Evolutionary conservation across 805 yeast genomes (phyloP).

Genomic region (Lachancea nothofagi): DNA sequence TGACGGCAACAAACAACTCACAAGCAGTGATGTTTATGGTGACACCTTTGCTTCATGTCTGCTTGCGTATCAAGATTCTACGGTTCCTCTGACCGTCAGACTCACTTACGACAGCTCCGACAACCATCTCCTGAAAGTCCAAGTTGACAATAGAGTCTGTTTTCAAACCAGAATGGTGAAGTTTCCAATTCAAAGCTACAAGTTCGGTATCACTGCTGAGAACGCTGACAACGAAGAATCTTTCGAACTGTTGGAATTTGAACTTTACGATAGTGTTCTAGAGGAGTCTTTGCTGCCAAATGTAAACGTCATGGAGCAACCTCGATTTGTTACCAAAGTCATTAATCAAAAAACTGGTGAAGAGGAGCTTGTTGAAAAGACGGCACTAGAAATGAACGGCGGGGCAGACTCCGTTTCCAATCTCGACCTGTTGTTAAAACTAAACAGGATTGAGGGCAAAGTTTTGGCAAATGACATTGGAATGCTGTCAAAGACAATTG

Average conservation of each 20-base stretch:
- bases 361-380: slow-evolving; percentile 29
- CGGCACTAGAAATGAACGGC: slow-evolving; percentile 18
- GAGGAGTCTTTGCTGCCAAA: slow-evolving; percentile 56
- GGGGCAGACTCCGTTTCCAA: slow-evolving; percentile 21
- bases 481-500: slow-evolving; percentile 22
- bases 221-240: slow-evolving; percentile 44
- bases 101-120: slow-evolving; percentile 46
- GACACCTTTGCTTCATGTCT: slow-evolving; percentile 49
- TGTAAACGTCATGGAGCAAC: slow-evolving; percentile 41
- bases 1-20: slow-evolving; percentile 46
- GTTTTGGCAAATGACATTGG: slow-evolving; percentile 32
- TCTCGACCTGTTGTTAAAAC: slow-evolving; percentile 25
- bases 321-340: slow-evolving; percentile 41
- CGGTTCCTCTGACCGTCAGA: slow-evolving; percentile 66
- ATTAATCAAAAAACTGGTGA: slow-evolving; percentile 34
- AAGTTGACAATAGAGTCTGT: slow-evolving; percentile 65
- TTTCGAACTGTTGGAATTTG: slow-evolving; percentile 59
- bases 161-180: slow-evolving; percentile 55
- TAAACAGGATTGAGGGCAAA: slow-evolving; percentile 33
- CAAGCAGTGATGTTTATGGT: slow-evolving; percentile 24
- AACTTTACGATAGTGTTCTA: slow-evolving; percentile 48
- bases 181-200: slow-evolving; percentile 39
- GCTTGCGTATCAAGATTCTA: slow-evolving; percentile 58
- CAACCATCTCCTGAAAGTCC: slow-evolving; percentile 50
- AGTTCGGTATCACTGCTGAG: slow-evolving; percentile 50